These are phyloP conservation scores for Prosopis cineraria DNA, from an alignment of 306 rosid species.

Conservation along the genomic window DNA sequence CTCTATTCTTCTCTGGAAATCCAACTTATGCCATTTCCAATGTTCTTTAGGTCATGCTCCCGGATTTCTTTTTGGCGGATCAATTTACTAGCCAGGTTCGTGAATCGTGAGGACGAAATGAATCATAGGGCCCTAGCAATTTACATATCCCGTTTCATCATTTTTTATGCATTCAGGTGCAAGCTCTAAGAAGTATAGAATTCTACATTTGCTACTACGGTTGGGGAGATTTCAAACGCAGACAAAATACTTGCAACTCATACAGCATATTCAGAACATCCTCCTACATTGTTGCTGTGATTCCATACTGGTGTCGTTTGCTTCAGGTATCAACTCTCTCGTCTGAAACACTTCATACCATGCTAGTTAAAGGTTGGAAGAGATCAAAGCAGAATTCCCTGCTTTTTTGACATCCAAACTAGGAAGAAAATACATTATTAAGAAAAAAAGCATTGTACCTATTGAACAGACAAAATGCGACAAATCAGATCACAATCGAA, in stretches of 20 bases:
- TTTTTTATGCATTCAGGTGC: constrained; percentile 39
- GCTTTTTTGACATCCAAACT: too few relatives aligned
- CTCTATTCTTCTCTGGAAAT: background rate
- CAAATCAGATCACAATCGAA: background rate
- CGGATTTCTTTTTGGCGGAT: constrained; percentile 76
- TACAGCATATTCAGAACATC: constrained; percentile 41
- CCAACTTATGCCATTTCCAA: background rate
- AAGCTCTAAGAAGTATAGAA: constrained; percentile 55
- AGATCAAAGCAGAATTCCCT: too few relatives aligned
- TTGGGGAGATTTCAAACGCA: constrained; percentile 59
- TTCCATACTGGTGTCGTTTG: constrained; percentile 66
- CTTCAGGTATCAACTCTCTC: constrained; percentile 50
- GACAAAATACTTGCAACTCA: constrained; percentile 42
- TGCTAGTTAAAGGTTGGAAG: too few relatives aligned
- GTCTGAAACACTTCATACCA: background rate
- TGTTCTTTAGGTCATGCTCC: constrained; percentile 56
- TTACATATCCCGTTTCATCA: background rate
- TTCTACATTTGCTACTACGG: constrained; percentile 78
- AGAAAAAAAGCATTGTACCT: too few relatives aligned
- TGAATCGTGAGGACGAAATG: background rate
- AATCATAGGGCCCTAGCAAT: background rate
- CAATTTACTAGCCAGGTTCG: constrained; percentile 75
- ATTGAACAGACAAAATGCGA: background rate
- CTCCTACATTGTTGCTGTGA: constrained; percentile 53
- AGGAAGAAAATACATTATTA: too few relatives aligned